Conservation (phyloP, 176 grass and related monocot species). For the Aechmea fasciata region DNA sequence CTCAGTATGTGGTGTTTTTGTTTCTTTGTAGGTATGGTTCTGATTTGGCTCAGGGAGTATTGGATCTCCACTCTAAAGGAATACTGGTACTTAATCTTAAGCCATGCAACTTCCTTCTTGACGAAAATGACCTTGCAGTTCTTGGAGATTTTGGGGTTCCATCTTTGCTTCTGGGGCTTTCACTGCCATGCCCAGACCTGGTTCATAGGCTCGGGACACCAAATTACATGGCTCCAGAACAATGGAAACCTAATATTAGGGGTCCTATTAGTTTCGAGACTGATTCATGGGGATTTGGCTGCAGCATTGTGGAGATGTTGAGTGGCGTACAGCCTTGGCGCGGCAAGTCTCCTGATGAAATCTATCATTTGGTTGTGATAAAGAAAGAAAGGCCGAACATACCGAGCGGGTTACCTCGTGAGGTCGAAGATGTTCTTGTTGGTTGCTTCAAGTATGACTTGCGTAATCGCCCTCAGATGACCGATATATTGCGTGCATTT, state of each 20-base stretch:
- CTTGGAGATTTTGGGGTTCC: conserved; percentile 94
- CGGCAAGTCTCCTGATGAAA: conserved; percentile 69
- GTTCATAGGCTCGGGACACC: conserved; percentile 76
- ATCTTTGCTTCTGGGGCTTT: conserved; percentile 57
- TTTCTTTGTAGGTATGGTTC: conserved; percentile 56
- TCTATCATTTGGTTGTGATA: conserved; percentile 72
- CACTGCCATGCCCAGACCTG: conserved; percentile 57
- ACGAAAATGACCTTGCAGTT: conserved; percentile 42
- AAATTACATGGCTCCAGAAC: conserved; percentile 97
- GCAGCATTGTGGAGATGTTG: conserved; percentile 95
- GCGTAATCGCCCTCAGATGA: conserved; percentile 55
- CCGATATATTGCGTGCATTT: conserved; percentile 72
- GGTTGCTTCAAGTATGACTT: conserved; percentile 89
- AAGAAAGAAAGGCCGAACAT: conserved; percentile 86
- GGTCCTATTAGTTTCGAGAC: conserved; percentile 78
- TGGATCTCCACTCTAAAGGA: conserved; percentile 63
- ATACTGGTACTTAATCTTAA: conserved; percentile 80
- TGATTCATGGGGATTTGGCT: conserved; percentile 88
- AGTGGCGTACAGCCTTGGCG: conserved; percentile 76
- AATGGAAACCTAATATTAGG: conserved; percentile 76
- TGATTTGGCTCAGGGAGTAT: conserved; percentile 66
- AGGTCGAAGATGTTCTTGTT: conserved; percentile 55
- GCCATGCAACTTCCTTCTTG: conserved; percentile 84
- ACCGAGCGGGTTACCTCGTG: conserved; percentile 48
- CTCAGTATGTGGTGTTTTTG: conserved; percentile 3